These are phyloP conservation scores for Podaxis sp. DNA, from an alignment of 768 basidiomycete species.

Conservation along the genomic window DNA sequence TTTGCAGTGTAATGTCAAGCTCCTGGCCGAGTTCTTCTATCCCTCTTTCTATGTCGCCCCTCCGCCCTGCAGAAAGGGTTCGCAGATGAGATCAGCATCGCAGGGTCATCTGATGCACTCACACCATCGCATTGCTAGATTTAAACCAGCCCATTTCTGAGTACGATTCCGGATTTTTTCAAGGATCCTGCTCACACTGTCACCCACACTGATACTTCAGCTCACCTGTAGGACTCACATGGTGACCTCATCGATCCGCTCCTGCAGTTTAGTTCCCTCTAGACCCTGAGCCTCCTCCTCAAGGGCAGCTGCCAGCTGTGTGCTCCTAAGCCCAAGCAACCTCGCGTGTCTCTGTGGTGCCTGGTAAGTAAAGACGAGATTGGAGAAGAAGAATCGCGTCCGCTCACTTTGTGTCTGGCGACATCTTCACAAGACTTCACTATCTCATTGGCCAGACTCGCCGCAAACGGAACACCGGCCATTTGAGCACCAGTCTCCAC, in stretches of 20 bases:
- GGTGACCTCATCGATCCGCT: constrained; percentile 40
- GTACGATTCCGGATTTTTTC: constrained; percentile 36
- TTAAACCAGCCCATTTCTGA: constrained; percentile 30
- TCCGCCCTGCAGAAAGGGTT: constrained; percentile 34
- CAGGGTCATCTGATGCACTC: constrained; percentile 19
- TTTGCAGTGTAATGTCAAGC: constrained; percentile 38
- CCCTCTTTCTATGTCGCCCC: constrained; percentile 41
- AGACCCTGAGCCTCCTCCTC: constrained; percentile 37
- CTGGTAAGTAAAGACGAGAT: background rate
- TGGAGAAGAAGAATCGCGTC: background rate
- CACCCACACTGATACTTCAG: background rate
- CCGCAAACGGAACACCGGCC: constrained; percentile 45
- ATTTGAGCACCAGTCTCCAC: constrained; percentile 41
- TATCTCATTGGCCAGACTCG: constrained; percentile 42
- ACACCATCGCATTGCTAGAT: constrained; percentile 19
- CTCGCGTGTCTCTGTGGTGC: constrained; percentile 37
- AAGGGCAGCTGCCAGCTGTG: constrained; percentile 35
- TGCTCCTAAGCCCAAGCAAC: constrained; percentile 41
- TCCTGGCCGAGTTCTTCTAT: constrained; percentile 42
- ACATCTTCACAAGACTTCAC: constrained; percentile 43
- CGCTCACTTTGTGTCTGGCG: constrained; percentile 44
- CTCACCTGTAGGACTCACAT: constrained; percentile 30
- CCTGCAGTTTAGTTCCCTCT: constrained; percentile 38
- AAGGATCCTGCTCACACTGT: constrained; percentile 34
- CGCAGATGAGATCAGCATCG: background rate